phyloP scores from a whole-genome alignment of 2,329 filamentous ascomycete genomes.

The Phialemonium atrogriseum region DNA sequence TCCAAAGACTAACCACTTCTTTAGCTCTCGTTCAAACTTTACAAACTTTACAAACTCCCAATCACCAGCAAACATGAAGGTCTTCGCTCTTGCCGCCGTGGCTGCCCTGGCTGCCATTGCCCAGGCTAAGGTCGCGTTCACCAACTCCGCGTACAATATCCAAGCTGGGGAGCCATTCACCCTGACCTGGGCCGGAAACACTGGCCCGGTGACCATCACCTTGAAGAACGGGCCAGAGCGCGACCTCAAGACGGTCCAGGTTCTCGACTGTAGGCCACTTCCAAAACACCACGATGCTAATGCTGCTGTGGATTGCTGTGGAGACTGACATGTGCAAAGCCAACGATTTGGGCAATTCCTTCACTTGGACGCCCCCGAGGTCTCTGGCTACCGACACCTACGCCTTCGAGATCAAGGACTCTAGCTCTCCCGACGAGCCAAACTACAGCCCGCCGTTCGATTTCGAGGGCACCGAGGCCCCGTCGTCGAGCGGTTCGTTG shows the following conservation, averaged over 20 bases:
- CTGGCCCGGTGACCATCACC: slow-evolving; percentile 31
- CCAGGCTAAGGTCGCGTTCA: slow-evolving; percentile 19
- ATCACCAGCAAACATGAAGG: slow-evolving; percentile 32
- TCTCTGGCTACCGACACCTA: slow-evolving; percentile 30
- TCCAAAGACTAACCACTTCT: no score
- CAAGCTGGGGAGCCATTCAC: slow-evolving; percentile 30
- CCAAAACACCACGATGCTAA: neutral
- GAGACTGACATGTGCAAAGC: slow-evolving; percentile 17
- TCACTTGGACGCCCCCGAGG: slow-evolving; percentile 28
- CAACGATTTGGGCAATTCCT: slow-evolving; percentile 22
- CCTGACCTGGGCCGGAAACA: slow-evolving; percentile 32
- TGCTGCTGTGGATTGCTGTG: neutral
- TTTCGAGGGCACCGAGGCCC: slow-evolving; percentile 18
- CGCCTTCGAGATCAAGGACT: slow-evolving; percentile 36
- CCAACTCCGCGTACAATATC: slow-evolving; percentile 23
- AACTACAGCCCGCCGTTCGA: slow-evolving; percentile 38
- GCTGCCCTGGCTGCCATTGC: slow-evolving; percentile 24
- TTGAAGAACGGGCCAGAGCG: slow-evolving; percentile 28
- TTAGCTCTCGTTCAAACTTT: no score
- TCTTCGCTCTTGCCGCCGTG: slow-evolving; percentile 25
- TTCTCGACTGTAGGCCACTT: slow-evolving; percentile 28
- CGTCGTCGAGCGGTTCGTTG: slow-evolving; percentile 10
- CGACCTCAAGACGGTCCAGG: slow-evolving; percentile 25
- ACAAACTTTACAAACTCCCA: no score
- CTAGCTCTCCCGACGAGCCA: slow-evolving; percentile 17